Evolutionary conservation across 352 stramenopile species (phyloP), one percentile per base, ranked within the genome.

Genomic region (Phytopythium vexans): DNA sequence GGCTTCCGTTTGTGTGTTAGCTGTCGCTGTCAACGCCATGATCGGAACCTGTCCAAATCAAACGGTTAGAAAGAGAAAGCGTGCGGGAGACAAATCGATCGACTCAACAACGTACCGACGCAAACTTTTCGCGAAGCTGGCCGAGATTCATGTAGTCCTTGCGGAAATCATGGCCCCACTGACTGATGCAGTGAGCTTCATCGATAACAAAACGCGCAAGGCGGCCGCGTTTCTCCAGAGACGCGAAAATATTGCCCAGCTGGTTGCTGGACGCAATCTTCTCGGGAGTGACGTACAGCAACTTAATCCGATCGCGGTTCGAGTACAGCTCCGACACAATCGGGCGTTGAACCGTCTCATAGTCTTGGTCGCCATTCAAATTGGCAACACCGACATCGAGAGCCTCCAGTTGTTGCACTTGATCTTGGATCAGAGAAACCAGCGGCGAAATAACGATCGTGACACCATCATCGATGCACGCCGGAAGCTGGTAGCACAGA

Each of bases 151-250:
- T 88, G 69, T 99, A 99, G 64, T 98, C 97, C 60, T 97, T 98
- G 10, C 98, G 80, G 66, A 99, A 99, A 66, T 99, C 98, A 66
- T 99, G 97, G 16, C 97, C 97, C 97, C 97, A 99, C 62, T 96
- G 89, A 52, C 85, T 97, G 54, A 99, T 94, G 70, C 97, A 99
- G 61, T 99, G 97, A 6, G 85, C 87, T 63, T 96, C 85, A 64
- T 99, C 97, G 6, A 99, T 88, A 14, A 99, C 94, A 70, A 99
- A 99, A 34, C 96, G 81, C 58, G 91, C 96, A 10, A 99, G 82
- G 8, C 95, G 69, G 1, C 83, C 77, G 8, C 79, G 68, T 16
- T 89, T 84, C 41, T 87, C 68, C 12, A 92, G 67, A 3, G 79
- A 90, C 51, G 89, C 76, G 47, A 91, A 95, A 41, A 98, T 74